These are phyloP conservation scores for Phytophthora uliginosa DNA, from an alignment of 352 stramenopile genomes.

Conservation along the genomic window DNA sequence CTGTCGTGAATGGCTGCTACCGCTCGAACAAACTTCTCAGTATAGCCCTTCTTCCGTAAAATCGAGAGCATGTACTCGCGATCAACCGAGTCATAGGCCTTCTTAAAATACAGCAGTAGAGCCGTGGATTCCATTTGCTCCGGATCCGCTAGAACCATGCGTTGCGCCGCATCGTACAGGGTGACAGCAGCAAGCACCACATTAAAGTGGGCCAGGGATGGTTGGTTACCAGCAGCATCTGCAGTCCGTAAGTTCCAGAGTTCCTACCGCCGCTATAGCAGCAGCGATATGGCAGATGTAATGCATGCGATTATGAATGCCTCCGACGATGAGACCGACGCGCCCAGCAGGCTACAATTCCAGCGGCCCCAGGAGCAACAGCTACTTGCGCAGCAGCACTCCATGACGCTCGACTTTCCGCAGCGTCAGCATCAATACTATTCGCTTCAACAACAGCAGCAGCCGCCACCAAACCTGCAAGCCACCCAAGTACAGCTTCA, in stretches of 20 bases:
- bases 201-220: not conserved
- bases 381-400: not conserved
- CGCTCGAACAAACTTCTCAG: no score
- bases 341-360: not conserved
- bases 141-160: no score
- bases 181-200: not conserved
- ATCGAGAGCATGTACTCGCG: no score
- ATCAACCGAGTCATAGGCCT: no score
- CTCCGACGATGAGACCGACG: not conserved
- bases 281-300: not conserved
- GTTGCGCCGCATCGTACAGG: no score
- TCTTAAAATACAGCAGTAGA: no score
- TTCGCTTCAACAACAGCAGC: not conserved
- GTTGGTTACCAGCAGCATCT: not conserved
- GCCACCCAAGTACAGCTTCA: not conserved
- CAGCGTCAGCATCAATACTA: not conserved
- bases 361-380: not conserved
- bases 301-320: not conserved
- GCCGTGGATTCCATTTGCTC: no score
- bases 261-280: not conserved
- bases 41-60: no score
- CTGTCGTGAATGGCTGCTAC: no score
- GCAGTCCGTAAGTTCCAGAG: not conserved
- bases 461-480: not conserved
- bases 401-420: not conserved